Conservation (phyloP, 805 yeast genomes). For the Yarrowia phangngaensis region DNA sequence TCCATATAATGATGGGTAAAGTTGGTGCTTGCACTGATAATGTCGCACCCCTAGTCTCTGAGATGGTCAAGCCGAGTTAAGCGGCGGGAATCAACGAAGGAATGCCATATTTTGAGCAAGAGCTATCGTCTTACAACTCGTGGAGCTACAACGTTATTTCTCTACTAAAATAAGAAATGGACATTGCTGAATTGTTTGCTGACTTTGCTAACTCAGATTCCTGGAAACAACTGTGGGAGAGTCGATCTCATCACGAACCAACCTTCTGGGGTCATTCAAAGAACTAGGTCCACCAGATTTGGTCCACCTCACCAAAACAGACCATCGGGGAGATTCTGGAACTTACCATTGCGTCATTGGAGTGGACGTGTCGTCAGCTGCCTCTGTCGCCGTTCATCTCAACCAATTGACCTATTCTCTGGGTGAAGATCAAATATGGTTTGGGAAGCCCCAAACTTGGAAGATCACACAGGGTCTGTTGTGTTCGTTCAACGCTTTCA, state of each 20-base stretch:
- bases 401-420: slow-evolving; percentile 46
- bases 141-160: not conserved
- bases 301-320: slow-evolving; percentile 48
- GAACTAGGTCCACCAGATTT: slow-evolving; percentile 77
- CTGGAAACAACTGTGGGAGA: slow-evolving; percentile 51
- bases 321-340: slow-evolving; percentile 48
- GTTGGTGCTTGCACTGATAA: too few species aligned
- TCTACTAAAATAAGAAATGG: not conserved
- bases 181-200: not conserved
- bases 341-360: slow-evolving; percentile 55
- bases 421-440: slow-evolving; percentile 66
- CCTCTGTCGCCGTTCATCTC: slow-evolving; percentile 55
- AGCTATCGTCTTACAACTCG: too few species aligned
- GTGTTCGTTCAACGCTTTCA: slow-evolving; percentile 66
- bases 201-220: slow-evolving; percentile 37
- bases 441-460: slow-evolving; percentile 54
- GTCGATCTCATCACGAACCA: slow-evolving; percentile 51
- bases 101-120: too few species aligned
- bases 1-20: too few species aligned
- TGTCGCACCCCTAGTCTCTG: too few species aligned
- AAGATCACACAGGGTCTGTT: slow-evolving; percentile 43
- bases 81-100: too few species aligned
- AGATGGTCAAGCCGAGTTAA: too few species aligned
- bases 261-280: slow-evolving; percentile 43
- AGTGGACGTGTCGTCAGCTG: slow-evolving; percentile 50